Base-by-base conservation (phyloP, 176 grass and related monocot genomes). In the Luzula sylvatica region DNA sequence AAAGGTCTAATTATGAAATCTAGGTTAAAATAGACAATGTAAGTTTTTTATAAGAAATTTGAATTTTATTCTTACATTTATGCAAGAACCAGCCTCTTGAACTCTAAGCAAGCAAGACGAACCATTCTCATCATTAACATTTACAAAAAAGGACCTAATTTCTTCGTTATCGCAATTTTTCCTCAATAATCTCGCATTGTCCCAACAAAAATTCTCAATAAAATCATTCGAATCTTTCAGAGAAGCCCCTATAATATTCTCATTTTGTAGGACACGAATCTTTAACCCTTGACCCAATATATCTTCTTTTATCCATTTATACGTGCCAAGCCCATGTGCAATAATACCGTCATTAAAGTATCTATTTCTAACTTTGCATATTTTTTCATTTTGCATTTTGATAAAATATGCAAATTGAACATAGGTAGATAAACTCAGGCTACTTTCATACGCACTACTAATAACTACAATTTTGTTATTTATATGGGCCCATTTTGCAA, bases 271-370 rank as follows among this genome's bases (percentile, higher is more conserved):
- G 20, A 54, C 61, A 70, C 62, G 66, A 28, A 79, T 68, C 15
- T 71, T 69, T 56, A 95, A 61, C 51, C 70, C 72, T 40, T 75
- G 68, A 52, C 74, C 67, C 61, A 78, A 67, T 69, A 95, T 69
- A 76, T 95, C 90, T 95, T 95, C 83, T 58, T 55, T 85, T 40
- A 95, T 71, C 83, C 83, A 95, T 69, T 76, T 74, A 76, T 95
- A 95, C 63, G 90, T 95, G 67, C 90, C 90, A 56, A 95, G 80
- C 52, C 90, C 90, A 82, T 95, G 83, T 0, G 58, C 80, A 7
- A 58, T n/a, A 52, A 55, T 26, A 26, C 44, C 61, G 65, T 66
- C 71, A 61, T 47, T 44, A 47, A 75, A 32, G 23, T 21, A 23
- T 47, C 58, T 76, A 58, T 69, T 83, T 67, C 75, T 85, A 71